Base-by-base conservation (phyloP, 306 rosid genomes). In the Adenanthera pavonina region DNA sequence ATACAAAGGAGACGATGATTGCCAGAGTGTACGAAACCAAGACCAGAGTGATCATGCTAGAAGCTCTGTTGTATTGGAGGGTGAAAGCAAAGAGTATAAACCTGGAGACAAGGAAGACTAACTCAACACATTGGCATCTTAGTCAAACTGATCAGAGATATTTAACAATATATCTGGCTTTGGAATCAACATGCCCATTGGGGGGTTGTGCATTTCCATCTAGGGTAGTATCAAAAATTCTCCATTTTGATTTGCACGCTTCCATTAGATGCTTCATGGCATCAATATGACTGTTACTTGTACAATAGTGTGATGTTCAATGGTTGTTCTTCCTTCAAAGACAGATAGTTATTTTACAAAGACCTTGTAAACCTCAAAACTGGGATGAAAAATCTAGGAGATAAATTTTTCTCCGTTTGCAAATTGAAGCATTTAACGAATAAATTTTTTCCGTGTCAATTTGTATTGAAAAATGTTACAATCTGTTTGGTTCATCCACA, bases 91-190 rank as follows among this genome's bases (percentile, higher is more conserved):
- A 48, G 98, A 87, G 82, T 84, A 90, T 54, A 76, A 48, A 81
- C 65, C 87, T 67, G 98, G 98, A 76, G 90, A 89, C 78, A 96
- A 92, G 86, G 93, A 89, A 80, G 98, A 96, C 72, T 96, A 78
- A 86, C 75, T n/a, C 66, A 75, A 54, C 77, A 70, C 46, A 36
- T 54, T 57, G 76, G 75, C 69, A 48, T 79, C 81, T 74, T 78
- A 40, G 49, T 34, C 15, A 46, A 57, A 35, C 17, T 83, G 67
- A 43, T 36, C 69, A 47, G 77, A 51, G 64, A 69, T 40, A 44
- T 60, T 76, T 76, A 19, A 68, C 74, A 77, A 43, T 66, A 33
- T 72, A 57, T 65, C n/a, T 77, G 82, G 77, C 71, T 75, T 82
- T 78, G 79, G 82, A 68, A 43, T 68, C 51, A 68, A 43, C 73